Percentiles rank a stretch among this genome's conserved stretches.
Evolutionary conservation across 345 rosid species (phyloP).

Genomic region (Rhizophora mangle): DNA sequence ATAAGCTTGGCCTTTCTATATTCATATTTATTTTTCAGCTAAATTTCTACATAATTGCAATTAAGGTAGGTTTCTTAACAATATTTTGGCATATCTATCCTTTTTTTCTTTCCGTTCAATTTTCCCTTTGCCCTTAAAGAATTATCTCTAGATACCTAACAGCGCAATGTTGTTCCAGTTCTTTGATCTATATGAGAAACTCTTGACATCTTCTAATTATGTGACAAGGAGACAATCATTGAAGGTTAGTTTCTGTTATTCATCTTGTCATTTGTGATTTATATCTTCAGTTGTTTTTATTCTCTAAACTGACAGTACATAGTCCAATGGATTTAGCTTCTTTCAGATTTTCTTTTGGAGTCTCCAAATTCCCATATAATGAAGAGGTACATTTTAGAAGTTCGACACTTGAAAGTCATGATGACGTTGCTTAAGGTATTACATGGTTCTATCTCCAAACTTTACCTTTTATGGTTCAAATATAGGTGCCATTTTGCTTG

Average conservation of each 20-base stretch:
- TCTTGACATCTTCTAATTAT: conserved; percentile 80
- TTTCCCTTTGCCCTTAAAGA: background rate
- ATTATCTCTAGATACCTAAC: conserved; percentile 18
- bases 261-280: background rate
- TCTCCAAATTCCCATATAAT: conserved; percentile 77
- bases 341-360: conserved; percentile 91
- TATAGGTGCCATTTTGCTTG: conserved; percentile 9
- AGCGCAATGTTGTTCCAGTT: conserved; percentile 56
- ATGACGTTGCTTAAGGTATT: conserved; percentile 84
- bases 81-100: conserved; percentile 1
- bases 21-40: background rate
- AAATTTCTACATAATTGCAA: background rate
- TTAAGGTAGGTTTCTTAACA: background rate
- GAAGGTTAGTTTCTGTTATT: conserved; percentile 54
- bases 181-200: conserved; percentile 78
- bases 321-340: conserved; percentile 57
- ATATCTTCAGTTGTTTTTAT: conserved; percentile 9
- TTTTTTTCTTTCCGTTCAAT: background rate
- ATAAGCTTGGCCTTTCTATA: conserved; percentile 6
- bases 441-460: background rate
- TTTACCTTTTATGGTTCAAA: background rate
- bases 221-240: conserved; percentile 97
- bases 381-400: conserved; percentile 91
- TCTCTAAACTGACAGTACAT: conserved; percentile 6
- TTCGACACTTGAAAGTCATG: conserved; percentile 82